These are phyloP conservation scores for Talaromyces trachyspermus DNA, from an alignment of 495 filamentous ascomycete genomes.

Conservation along the genomic window DNA sequence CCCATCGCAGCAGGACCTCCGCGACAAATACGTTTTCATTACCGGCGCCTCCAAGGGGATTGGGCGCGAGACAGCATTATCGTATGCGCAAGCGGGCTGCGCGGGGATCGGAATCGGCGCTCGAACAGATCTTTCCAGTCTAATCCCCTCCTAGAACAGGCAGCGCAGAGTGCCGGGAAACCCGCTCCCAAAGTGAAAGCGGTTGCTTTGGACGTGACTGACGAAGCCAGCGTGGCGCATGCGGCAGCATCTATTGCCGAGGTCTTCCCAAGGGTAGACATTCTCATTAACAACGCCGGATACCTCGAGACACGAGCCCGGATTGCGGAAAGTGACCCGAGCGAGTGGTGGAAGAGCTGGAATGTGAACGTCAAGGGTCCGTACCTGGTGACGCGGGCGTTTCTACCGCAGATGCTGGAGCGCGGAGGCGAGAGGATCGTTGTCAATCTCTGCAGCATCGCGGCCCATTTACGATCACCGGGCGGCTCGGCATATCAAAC, in stretches of 20 bases:
- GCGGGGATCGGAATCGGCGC: constrained; percentile 36
- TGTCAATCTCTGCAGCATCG: constrained; percentile 9
- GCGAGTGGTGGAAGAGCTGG: constrained; percentile 35
- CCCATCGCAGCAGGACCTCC: too few relatives aligned
- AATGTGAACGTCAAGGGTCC: constrained; percentile 37
- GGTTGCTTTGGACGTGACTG: constrained; percentile 34
- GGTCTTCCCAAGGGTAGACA: constrained; percentile 35
- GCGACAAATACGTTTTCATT: constrained; percentile 37
- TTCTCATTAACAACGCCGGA: constrained; percentile 42
- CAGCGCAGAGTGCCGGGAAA: constrained; percentile 22
- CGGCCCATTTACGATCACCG: constrained; percentile 15
- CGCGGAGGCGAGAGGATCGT: constrained; percentile 20
- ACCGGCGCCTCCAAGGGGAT: constrained; percentile 43
- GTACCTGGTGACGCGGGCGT: constrained; percentile 31
- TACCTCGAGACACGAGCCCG: constrained; percentile 1
- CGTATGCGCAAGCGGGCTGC: constrained; percentile 34
- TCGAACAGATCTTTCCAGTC: constrained; percentile 20
- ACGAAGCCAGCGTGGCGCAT: constrained; percentile 28
- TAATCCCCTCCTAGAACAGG: neutral
- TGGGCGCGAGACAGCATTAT: constrained; percentile 40
- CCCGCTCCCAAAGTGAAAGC: constrained; percentile 25
- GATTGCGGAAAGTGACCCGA: constrained; percentile 21
- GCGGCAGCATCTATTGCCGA: constrained; percentile 29
- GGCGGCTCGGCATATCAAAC: constrained; percentile 31
- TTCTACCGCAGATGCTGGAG: constrained; percentile 36